phyloP scores from a whole-genome alignment of 768 basidiomycete species.

The Kondoa subrosea region DNA sequence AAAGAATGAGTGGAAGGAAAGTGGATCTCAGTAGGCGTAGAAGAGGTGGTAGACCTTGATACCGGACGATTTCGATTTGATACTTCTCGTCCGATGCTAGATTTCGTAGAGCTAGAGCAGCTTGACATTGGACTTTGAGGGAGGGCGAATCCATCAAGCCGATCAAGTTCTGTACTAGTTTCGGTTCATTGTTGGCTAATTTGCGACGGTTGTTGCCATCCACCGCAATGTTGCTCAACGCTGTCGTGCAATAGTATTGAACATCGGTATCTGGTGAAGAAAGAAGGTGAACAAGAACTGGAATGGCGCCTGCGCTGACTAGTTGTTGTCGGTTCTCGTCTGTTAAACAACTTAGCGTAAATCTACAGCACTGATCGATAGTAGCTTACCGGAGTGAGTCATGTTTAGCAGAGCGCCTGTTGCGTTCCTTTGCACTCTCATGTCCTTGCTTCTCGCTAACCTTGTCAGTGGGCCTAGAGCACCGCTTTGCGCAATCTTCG shows the following conservation, averaged over 20 bases:
- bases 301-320: conserved; percentile 94
- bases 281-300: conserved; percentile 74
- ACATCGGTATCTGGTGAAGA: conserved; percentile 98
- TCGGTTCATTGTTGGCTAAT: conserved; percentile 81
- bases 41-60: conserved; percentile 76
- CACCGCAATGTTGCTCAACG: conserved; percentile 93
- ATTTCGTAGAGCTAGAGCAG: conserved; percentile 86
- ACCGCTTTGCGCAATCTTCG: conserved; percentile 97
- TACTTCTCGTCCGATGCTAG: conserved; percentile 98
- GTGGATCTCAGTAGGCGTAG: conserved; percentile 89
- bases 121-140: conserved; percentile 96
- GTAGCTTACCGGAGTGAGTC: conserved; percentile 87
- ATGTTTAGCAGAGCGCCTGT: conserved; percentile 95
- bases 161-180: conserved; percentile 81
- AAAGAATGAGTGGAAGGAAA: conserved; percentile 91
- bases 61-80: conserved; percentile 92
- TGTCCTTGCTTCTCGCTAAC: conserved; percentile 91
- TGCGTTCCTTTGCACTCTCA: conserved; percentile 96
- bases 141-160: conserved; percentile 92
- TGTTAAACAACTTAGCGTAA: conserved; percentile 32
- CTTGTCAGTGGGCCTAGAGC: conserved; percentile 94
- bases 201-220: conserved; percentile 87
- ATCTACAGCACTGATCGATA: too few relatives aligned
- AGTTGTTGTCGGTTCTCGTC: conserved; percentile 98
- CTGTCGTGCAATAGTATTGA: conserved; percentile 98